Base-by-base conservation (phyloP, 371 early-diverging fungal genomes). In the Zopfochytrium polystomum region DNA sequence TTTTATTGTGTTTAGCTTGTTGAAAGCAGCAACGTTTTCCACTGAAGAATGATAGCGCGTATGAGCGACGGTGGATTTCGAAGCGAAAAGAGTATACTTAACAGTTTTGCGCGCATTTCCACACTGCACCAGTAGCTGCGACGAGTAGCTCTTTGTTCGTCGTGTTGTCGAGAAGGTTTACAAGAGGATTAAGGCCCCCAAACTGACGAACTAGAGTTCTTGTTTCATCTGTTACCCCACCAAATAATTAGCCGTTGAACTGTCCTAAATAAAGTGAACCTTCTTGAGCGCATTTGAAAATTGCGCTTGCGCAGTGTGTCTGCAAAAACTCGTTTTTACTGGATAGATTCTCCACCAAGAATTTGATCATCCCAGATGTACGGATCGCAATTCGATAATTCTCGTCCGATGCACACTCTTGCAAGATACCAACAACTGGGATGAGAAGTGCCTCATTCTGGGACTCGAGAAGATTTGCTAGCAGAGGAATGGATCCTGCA, bases 251-350 rank as follows among this genome's bases (percentile, higher is more conserved):
- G n/a, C 20, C 29, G n/a, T 18, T 30, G 15, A 11, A 13, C 22
- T 27, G 27, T 20, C 27, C 23, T 48, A 9, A 53, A 53, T 34
- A 30, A 18, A 43, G 31, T 23, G 26, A 22, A 78, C 79, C 77
- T 57, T 83, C 81, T 61, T 80, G 79, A 22, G 81, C 83, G 58
- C 83, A 83, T 58, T 81, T 80, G 65, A 83, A 83, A 35, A 83
- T 83, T 3, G 83, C 79, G 43, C 74, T 75, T 9, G 83, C 83
- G 49, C 77, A 81, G 65, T 83, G 78, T 22, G 77, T 74, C 58
- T 81, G 80, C 48, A 83, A 61, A 52, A 76, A 74, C 46, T 79
- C 70, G 58, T 78, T 81, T 38, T 73, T 70, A 60, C 71, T 72
- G 1, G 79, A 62, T 29, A 83, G 67, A 49, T 81, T 77, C 60